Evolutionary conservation across 2,329 filamentous ascomycete genomes (phyloP), one percentile per base, ranked within the genome.

Genomic region (Chaetomium sp.): DNA sequence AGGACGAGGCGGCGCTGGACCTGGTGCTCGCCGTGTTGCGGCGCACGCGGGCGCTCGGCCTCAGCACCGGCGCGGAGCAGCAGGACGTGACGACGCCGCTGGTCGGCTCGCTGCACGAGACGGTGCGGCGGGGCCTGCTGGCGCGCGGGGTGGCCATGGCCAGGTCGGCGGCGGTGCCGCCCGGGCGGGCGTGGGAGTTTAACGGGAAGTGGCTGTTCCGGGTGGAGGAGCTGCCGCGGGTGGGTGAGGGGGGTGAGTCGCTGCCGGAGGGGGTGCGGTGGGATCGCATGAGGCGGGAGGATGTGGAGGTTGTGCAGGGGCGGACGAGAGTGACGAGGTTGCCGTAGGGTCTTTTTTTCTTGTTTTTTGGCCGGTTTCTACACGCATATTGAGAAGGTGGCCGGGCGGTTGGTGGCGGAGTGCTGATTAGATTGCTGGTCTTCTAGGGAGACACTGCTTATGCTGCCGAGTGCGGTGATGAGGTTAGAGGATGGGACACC

Each of bases 141-240:
- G 64, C 35, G 1, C 50, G 62, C 8, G 69, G 70, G 31, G 71
- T 76, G 5, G 63, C 72, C 65, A 62, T 71, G 75, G 3, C 63
- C 60, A 65, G 67, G 61, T 60, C 66, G 55, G 6, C 27, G 56
- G 49, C 68, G 64, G 21, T 74, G 63, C 45, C 54, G 0, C 54
- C 35, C 2, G 63, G 50, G 1, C 4, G 63, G 23, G 69, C 62
- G 13, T 76, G 75, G 69, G 74, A 81, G 65, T 76, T 79, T 63
- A 74, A 81, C 63, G 80, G 83, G 66, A 89, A 88, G 75, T 90
- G 86, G 79, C 69, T 89, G 12, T 87, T 90, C 61, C 74, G 78
- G 7, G 69, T 78, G 0, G 78, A 80, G 42, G 73, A 75, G 4
- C 68, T 89, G 59, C 0, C 65, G 66, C 4, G 3, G n/a, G n/a